phyloP scores from a whole-genome alignment of 116 monocot species.

The Phalaenopsis hybrid region DNA sequence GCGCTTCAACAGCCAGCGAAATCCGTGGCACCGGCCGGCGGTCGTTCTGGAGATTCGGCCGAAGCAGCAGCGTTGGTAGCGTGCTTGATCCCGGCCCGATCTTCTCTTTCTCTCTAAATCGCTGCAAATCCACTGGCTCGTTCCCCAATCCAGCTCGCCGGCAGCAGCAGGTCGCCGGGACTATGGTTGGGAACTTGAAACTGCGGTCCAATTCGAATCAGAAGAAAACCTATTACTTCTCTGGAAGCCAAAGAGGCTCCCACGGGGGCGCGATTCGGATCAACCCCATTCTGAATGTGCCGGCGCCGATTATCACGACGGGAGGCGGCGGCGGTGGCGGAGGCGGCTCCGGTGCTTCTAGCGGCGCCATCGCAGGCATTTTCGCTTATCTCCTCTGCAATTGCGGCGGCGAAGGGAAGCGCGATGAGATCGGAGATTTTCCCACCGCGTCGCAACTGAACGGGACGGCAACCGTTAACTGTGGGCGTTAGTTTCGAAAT shows the following conservation, averaged over 20 bases:
- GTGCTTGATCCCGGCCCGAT: neutral
- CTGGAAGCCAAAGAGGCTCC: conserved; percentile 4
- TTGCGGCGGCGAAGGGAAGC: conserved; percentile 3
- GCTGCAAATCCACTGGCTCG: conserved; percentile 14
- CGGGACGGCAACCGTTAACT: neutral
- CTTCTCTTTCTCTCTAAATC: neutral
- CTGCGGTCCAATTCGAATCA: neutral
- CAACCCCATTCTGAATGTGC: conserved; percentile 4
- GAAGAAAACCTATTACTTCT: conserved; percentile 10
- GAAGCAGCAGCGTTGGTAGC: conserved; percentile 13
- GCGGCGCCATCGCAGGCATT: neutral
- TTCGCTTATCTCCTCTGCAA: conserved; percentile 10
- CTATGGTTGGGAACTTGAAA: neutral
- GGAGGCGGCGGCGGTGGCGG: neutral
- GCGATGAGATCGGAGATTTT: neutral
- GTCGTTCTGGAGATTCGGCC: conserved; percentile 11
- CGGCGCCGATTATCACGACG: neutral
- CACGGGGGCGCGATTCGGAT: conserved; percentile 3
- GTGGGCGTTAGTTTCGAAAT: neutral
- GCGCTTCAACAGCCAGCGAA: neutral
- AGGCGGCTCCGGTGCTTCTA: neutral
- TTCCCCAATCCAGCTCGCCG: neutral
- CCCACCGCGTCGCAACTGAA: neutral
- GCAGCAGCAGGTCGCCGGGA: neutral
- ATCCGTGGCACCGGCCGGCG: neutral